A percentile compares a stretch with the other conserved stretches of the same genome.
phyloP scores from a whole-genome alignment of 1,284 basidiomycete genomes.

The Trametes hirsuta region DNA sequence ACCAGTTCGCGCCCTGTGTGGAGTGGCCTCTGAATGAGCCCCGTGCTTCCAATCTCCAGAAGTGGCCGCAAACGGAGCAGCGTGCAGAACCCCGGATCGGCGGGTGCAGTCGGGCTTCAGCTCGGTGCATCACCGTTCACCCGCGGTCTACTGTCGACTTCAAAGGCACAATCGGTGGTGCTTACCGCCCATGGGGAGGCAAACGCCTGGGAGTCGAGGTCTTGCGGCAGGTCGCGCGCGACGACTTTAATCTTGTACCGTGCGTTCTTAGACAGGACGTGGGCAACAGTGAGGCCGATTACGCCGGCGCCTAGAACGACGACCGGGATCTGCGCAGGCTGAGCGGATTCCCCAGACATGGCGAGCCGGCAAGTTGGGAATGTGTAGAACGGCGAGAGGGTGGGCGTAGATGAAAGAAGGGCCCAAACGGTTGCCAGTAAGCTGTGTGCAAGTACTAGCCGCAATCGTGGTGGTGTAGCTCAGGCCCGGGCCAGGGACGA shows the following conservation, averaged over 20 bases:
- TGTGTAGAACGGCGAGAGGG: background rate
- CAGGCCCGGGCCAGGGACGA: too few species aligned
- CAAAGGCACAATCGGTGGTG: constrained; percentile 7
- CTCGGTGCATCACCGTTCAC: background rate
- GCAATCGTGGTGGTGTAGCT: too few species aligned
- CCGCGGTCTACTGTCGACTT: background rate
- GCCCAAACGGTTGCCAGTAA: background rate
- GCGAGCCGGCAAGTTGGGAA: background rate
- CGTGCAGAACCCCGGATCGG: background rate
- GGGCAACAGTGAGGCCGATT: constrained; percentile 49
- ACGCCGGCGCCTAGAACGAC: constrained; percentile 59
- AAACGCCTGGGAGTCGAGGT: constrained; percentile 60
- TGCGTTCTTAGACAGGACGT: constrained; percentile 37
- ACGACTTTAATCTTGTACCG: constrained; percentile 57
- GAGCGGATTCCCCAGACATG: constrained; percentile 8
- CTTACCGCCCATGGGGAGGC: constrained; percentile 74
- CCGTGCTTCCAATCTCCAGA: background rate
- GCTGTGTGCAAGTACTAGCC: background rate
- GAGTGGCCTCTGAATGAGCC: background rate
- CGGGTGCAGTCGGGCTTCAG: background rate
- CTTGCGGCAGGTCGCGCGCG: constrained; percentile 69
- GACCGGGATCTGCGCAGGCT: constrained; percentile 28
- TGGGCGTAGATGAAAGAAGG: too few species aligned
- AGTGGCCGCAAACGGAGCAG: too few species aligned
- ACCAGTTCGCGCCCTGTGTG: constrained; percentile 67